Evolutionary conservation across 345 rosid genomes (phyloP).

Genomic region (Linum lewisii): DNA sequence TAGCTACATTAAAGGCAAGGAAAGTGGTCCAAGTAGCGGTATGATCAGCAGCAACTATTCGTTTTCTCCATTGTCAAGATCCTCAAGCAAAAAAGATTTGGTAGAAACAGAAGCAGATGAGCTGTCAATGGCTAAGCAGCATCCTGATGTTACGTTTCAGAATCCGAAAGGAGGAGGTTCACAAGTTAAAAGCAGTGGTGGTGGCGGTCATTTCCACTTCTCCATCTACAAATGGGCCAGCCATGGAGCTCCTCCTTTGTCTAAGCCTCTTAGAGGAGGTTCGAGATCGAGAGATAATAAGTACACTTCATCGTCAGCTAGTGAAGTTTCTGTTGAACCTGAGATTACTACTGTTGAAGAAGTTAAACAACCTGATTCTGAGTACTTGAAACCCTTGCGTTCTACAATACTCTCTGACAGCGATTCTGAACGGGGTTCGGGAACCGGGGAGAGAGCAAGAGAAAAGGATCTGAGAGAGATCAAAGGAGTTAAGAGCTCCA

Average conservation of each 20-base stretch:
- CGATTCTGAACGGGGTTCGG: conserved; percentile 25
- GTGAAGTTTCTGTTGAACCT: conserved; percentile 5
- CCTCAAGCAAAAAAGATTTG: conserved; percentile 28
- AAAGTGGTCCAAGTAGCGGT: conserved; percentile 20
- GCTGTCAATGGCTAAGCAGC: conserved; percentile 11
- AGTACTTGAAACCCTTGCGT: conserved; percentile 26
- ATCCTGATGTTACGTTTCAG: conserved; percentile 11
- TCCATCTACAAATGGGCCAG: conserved; percentile 93
- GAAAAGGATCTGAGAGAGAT: conserved; percentile 27
- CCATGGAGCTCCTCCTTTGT: conserved; percentile 55
- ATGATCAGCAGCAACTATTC: conserved; percentile 15
- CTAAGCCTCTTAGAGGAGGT: conserved; percentile 32
- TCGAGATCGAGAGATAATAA: conserved; percentile 34
- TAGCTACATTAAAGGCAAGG: conserved; percentile 31
- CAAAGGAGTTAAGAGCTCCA: conserved; percentile 22
- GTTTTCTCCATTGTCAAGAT: conserved; percentile 36
- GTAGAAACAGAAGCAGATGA: conserved; percentile 22
- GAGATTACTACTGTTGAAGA: conserved; percentile 12
- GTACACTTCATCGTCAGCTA: conserved; percentile 9
- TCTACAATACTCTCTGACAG: conserved; percentile 16
- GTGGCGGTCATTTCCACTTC: conserved; percentile 50
- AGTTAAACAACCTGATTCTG: conserved; percentile 21
- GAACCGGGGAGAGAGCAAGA: conserved; percentile 15
- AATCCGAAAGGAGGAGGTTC: conserved; percentile 19
- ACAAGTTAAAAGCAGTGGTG: conserved; percentile 12